Evolutionary conservation across 2,329 filamentous ascomycete species (phyloP), one percentile per base, ranked within the genome.

Genomic region (Pseudocercospora eumusae): DNA sequence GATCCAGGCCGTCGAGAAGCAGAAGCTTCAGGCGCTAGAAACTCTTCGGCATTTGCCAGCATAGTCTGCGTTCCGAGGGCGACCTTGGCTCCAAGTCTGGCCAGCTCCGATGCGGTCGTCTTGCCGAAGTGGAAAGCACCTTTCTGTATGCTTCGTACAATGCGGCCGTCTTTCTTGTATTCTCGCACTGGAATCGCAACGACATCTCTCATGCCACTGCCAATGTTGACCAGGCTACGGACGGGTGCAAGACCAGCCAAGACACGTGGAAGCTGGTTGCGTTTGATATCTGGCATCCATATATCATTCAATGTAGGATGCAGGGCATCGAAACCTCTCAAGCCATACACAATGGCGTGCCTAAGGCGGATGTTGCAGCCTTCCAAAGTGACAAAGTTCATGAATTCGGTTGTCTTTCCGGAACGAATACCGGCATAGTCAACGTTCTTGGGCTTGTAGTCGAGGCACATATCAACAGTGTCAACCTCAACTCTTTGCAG

Each of bases 401-500:
- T 98, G 72, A 99, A 96, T 75, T 99, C 95, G 0, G 92, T 96
- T 0, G 95, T 98, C 68, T 91, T 92, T 1, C 95, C 95, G 1
- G 95, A 97, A 25, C 93, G 88, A 3, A 99, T 84, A 3, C 93
- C 93, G 0, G 88, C 91, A 70, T 99, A 99, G 75, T 99, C 93
- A 18, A 99, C 91, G n/a, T 92, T 87, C 77, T 99, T 98, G 8
- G 95, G 95, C 75, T 99, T 99, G 79, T 99, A 99, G 76, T 99
- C 95, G 3, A 96, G 86, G 71, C 90, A 92, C 60, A 99, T 84
- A 1, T 88, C 88, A 23, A 99, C 85, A 3, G 90, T 86, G 66
- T 91, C 90, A 52, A 99, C 83, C 77, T 98, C 95, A 1, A 92
- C 88, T 57, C 95, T 86, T 74, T 98, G 93, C 1, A 99, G 81